A percentile compares a stretch with the other conserved stretches of the same genome.
These are phyloP conservation scores for Drosera spatulata DNA, from an alignment of 179 eudicot genomes.

Conservation along the genomic window DNA sequence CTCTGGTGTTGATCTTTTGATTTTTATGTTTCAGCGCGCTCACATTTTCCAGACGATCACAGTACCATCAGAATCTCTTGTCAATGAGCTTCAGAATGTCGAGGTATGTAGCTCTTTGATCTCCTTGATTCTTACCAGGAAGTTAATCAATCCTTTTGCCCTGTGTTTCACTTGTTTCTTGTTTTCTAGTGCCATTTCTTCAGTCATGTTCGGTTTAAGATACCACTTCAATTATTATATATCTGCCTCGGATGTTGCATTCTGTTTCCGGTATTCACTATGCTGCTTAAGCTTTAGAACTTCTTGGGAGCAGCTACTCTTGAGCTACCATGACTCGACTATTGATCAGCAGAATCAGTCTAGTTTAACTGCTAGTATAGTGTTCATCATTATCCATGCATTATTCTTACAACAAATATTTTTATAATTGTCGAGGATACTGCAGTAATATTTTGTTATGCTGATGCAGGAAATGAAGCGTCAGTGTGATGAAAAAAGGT, in stretches of 20 bases:
- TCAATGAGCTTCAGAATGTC: slow-evolving; percentile 70
- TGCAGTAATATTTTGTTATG: slow-evolving; percentile 2
- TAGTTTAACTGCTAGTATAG: neutral
- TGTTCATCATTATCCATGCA: no score
- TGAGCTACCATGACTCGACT: neutral
- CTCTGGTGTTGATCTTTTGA: slow-evolving; percentile 8
- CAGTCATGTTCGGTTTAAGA: neutral
- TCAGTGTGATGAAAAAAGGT: slow-evolving; percentile 90
- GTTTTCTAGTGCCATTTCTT: neutral
- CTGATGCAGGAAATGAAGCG: slow-evolving; percentile 85
- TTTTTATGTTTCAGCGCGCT: slow-evolving; percentile 50
- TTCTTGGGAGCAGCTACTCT: neutral
- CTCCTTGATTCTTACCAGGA: neutral
- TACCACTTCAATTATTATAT: neutral
- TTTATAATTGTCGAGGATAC: neutral
- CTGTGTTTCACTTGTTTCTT: neutral
- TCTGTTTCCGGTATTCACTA: neutral
- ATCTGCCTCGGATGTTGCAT: neutral
- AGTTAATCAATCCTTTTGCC: neutral
- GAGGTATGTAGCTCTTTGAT: slow-evolving; percentile 48
- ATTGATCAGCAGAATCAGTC: neutral
- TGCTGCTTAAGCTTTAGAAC: neutral
- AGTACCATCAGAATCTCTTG: slow-evolving; percentile 89
- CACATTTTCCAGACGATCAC: slow-evolving; percentile 82
- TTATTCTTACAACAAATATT: neutral